A percentile compares a stretch with the other conserved stretches of the same genome.
Evolutionary conservation across 352 stramenopile genomes (phyloP).

Genomic region (Phytophthora megakarya): DNA sequence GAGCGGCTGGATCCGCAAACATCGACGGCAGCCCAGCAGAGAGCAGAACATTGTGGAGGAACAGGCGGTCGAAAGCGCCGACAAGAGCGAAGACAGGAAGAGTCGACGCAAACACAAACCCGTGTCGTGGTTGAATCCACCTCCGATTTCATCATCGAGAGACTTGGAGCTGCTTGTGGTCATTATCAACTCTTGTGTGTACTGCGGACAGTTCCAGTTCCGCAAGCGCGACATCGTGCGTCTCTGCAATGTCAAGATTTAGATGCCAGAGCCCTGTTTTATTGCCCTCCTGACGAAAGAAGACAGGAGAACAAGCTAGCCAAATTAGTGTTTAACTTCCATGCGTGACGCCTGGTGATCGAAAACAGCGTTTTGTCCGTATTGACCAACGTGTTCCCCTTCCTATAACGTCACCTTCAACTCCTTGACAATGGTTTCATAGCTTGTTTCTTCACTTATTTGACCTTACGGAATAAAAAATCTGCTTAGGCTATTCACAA

Average conservation of each 20-base stretch:
- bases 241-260: conserved; percentile 69
- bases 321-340: conserved; percentile 27
- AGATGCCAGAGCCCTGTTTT: conserved; percentile 15
- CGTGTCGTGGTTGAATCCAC: conserved; percentile 52
- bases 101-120: conserved; percentile 17
- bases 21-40: conserved; percentile 22
- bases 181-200: conserved; percentile 73
- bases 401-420: too few species aligned
- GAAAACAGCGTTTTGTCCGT: conserved; percentile 26
- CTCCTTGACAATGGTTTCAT: conserved; percentile 1
- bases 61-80: conserved; percentile 12
- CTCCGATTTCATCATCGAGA: conserved; percentile 40
- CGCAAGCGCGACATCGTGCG: conserved; percentile 49
- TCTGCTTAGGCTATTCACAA: conserved; percentile 11
- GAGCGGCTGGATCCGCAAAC: conserved; percentile 36
- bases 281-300: conserved; percentile 31
- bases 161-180: conserved; percentile 61
- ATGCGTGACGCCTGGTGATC: conserved; percentile 24
- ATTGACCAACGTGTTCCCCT: not conserved
- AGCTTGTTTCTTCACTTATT: conserved; percentile 27
- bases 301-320: conserved; percentile 20
- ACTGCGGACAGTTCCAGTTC: conserved; percentile 64
- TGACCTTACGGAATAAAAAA: conserved; percentile 41
- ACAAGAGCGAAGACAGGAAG: conserved; percentile 18
- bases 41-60: conserved; percentile 11